A percentile compares a stretch with the other conserved stretches of the same genome.
These are phyloP conservation scores for Cryptococcus sp. DNA, from an alignment of 1,284 basidiomycete genomes.

Conservation along the genomic window DNA sequence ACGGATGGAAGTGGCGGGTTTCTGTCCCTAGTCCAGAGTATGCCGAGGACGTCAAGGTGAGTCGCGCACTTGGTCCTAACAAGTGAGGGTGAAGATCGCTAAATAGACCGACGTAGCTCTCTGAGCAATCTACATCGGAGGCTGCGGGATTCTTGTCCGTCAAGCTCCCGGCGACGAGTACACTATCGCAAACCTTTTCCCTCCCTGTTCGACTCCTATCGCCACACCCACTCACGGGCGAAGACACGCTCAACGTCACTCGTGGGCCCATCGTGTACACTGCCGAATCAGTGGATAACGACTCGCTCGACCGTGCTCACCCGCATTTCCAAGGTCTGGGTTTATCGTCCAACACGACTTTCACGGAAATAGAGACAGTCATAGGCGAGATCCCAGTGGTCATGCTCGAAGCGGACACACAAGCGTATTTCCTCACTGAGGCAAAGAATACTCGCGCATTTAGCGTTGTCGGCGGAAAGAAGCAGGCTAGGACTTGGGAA, in stretches of 20 bases:
- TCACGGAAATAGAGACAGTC: conserved; percentile 17
- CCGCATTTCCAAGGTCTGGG: conserved; percentile 37
- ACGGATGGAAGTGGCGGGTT: conserved; percentile 33
- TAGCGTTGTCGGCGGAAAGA: conserved; percentile 6
- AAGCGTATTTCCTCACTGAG: conserved; percentile 12
- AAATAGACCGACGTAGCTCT: conserved; percentile 8
- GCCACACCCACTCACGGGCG: conserved; percentile 28
- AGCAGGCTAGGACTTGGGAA: conserved; percentile 23
- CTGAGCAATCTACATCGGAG: background rate
- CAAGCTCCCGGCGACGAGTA: conserved; percentile 1
- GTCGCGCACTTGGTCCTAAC: background rate
- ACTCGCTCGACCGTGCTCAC: conserved; percentile 18
- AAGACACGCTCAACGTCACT: conserved; percentile 36
- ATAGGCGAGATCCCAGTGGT: conserved; percentile 34
- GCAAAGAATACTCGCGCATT: conserved; percentile 10
- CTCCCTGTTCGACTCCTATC: conserved; percentile 34
- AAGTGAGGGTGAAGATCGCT: background rate
- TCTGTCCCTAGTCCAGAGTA: conserved; percentile 31
- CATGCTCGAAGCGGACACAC: conserved; percentile 8
- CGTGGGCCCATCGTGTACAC: conserved; percentile 42
- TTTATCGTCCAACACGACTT: conserved; percentile 19
- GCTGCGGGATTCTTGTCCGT: conserved; percentile 22
- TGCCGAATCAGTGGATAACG: conserved; percentile 39
- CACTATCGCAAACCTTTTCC: conserved; percentile 21
- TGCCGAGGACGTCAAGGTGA: conserved; percentile 29